Percentiles rank a stretch among this genome's conserved stretches.
Evolutionary conservation across 768 basidiomycete species (phyloP).

Genomic region (Leccinum subgranulosum): DNA sequence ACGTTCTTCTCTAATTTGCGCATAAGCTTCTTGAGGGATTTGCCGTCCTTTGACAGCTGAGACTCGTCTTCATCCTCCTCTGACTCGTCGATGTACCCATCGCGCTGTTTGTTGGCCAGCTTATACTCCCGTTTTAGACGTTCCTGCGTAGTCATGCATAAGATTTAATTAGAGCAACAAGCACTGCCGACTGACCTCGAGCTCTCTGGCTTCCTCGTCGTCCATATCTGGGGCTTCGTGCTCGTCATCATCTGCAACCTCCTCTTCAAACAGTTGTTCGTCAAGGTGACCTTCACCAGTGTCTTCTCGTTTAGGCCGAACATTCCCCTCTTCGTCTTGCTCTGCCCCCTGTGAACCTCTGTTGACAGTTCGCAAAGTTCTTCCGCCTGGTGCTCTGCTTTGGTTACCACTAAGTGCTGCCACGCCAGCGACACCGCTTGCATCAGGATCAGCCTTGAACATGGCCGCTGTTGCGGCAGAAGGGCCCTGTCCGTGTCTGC

Average conservation of each 20-base stretch:
- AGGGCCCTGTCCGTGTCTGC: constrained; percentile 54
- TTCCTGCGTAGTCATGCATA: constrained; percentile 46
- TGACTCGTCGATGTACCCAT: constrained; percentile 67
- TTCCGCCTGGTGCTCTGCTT: constrained; percentile 68
- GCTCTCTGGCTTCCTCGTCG: constrained; percentile 82
- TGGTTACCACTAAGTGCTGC: constrained; percentile 45
- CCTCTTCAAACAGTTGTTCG: constrained; percentile 79
- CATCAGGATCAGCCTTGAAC: constrained; percentile 64
- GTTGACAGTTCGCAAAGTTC: constrained; percentile 65
- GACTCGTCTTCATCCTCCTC: constrained; percentile 69
- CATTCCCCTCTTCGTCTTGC: constrained; percentile 64
- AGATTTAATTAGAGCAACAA: background rate
- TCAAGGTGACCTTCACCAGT: constrained; percentile 81
- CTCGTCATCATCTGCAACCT: constrained; percentile 87
- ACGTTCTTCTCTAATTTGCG: constrained; percentile 79
- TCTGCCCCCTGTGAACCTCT: constrained; percentile 58
- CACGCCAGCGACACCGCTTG: constrained; percentile 38
- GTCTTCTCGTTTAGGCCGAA: constrained; percentile 53
- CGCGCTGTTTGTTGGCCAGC: constrained; percentile 69
- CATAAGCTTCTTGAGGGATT: constrained; percentile 83
- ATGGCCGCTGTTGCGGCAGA: constrained; percentile 64
- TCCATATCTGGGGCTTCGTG: constrained; percentile 67
- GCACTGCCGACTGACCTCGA: constrained; percentile 52
- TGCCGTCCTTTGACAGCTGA: constrained; percentile 64
- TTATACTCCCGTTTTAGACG: constrained; percentile 82